Conservation (phyloP, 1,284 basidiomycete species). For the Tilletiopsis washingtonensis region DNA sequence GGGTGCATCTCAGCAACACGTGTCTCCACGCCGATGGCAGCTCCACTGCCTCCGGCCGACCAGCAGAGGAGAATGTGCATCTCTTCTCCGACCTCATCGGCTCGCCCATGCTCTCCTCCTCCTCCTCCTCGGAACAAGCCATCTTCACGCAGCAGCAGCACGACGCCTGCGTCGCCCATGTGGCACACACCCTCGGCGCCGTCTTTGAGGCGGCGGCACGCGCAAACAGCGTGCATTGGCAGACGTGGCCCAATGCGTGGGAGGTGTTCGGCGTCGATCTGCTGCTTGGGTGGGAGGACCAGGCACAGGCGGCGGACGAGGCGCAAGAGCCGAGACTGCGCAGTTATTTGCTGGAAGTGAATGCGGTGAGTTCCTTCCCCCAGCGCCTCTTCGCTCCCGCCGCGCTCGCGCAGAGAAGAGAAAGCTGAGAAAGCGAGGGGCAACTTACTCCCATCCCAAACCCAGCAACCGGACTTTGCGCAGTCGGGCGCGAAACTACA, state of each 20-base stretch:
- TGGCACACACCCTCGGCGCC: conserved; percentile 66
- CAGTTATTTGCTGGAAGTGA: conserved; percentile 72
- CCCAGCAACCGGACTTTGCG: conserved; percentile 79
- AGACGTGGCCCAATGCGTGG: conserved; percentile 80
- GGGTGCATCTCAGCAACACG: conserved; percentile 87
- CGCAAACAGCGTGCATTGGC: conserved; percentile 71
- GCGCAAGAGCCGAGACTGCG: conserved; percentile 52
- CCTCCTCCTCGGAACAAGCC: conserved; percentile 64
- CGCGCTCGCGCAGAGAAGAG: background rate
- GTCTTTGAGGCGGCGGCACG: conserved; percentile 71
- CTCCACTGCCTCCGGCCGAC: background rate
- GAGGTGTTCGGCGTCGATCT: conserved; percentile 92
- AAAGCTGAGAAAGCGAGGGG: no score
- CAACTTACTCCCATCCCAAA: no score
- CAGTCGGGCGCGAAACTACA: conserved; percentile 76
- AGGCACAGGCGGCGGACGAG: background rate
- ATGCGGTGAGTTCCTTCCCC: conserved; percentile 58
- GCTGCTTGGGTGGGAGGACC: conserved; percentile 47
- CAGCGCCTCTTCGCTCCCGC: background rate
- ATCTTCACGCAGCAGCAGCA: conserved; percentile 85
- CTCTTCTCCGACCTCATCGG: conserved; percentile 79
- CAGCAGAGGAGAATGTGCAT: conserved; percentile 55
- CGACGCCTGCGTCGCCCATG: conserved; percentile 88
- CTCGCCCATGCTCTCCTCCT: conserved; percentile 77
- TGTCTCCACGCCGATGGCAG: conserved; percentile 61